Evolutionary conservation across 1,284 basidiomycete genomes (phyloP).

Genomic region (Pseudozyma hubeiensis): DNA sequence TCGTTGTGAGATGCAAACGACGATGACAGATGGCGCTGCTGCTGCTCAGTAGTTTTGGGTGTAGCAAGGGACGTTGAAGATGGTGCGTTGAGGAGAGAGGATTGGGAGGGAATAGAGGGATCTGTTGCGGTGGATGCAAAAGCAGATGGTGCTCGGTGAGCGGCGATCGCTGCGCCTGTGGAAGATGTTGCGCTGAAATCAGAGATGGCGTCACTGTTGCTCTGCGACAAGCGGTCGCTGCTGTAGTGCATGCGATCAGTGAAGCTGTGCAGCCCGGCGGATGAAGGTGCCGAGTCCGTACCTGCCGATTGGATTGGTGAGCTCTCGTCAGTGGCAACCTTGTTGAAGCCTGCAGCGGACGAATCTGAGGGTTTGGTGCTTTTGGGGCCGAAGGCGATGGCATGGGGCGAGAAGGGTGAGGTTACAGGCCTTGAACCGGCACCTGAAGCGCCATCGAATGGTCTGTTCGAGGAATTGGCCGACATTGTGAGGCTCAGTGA

Average conservation of each 20-base stretch:
- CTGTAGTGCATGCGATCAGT: slow-evolving; percentile 18
- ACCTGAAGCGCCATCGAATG: slow-evolving; percentile 19
- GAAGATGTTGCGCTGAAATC: slow-evolving; percentile 18
- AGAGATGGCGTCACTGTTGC: slow-evolving; percentile 24
- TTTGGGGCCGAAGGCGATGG: slow-evolving; percentile 19
- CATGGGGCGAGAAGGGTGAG: slow-evolving; percentile 37
- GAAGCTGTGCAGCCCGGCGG: slow-evolving; percentile 13
- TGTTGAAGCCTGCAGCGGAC: slow-evolving; percentile 6
- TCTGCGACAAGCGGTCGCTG: slow-evolving; percentile 34
- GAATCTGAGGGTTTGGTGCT: slow-evolving; percentile 3
- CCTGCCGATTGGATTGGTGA: background rate
- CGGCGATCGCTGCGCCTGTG: background rate
- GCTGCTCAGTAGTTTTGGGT: slow-evolving; percentile 10
- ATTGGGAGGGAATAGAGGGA: slow-evolving; percentile 3
- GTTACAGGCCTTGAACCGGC: slow-evolving; percentile 1
- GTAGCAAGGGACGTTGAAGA: slow-evolving; percentile 15
- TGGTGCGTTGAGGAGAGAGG: slow-evolving; percentile 4
- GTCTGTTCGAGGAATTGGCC: slow-evolving; percentile 9
- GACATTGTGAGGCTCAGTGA: slow-evolving; percentile 13
- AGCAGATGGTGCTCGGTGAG: slow-evolving; percentile 18
- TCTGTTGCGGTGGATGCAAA: slow-evolving; percentile 12
- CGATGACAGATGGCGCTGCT: slow-evolving; percentile 26
- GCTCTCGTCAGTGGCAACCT: background rate
- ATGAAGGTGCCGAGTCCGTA: slow-evolving; percentile 2
- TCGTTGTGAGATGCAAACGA: slow-evolving; percentile 9